These are phyloP conservation scores for Lachancea kluyveri DNA, from an alignment of 805 yeast species.

Conservation along the genomic window DNA sequence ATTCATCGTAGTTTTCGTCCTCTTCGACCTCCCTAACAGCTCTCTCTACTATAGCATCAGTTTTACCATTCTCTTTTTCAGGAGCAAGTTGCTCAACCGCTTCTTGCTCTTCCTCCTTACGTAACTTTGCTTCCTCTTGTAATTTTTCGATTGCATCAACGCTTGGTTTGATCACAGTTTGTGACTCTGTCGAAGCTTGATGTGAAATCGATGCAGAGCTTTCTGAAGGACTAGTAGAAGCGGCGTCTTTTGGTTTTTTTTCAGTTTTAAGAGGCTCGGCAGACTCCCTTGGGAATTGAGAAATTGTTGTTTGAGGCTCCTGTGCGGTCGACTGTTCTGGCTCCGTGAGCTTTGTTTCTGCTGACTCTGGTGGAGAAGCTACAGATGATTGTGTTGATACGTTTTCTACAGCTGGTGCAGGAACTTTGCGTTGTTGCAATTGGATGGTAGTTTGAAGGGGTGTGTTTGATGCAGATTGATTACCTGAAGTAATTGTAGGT, in stretches of 20 bases:
- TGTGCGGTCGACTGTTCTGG: too few relatives aligned
- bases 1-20: conserved; percentile 42
- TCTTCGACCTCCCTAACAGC: conserved; percentile 37
- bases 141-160: conserved; percentile 35
- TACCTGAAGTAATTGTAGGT: too few relatives aligned
- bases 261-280: too few relatives aligned
- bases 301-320: not conserved
- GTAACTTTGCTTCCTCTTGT: conserved; percentile 35
- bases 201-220: too few relatives aligned
- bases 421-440: too few relatives aligned
- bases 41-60: conserved; percentile 15
- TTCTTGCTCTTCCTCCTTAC: conserved; percentile 32
- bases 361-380: too few relatives aligned
- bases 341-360: too few relatives aligned
- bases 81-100: conserved; percentile 11
- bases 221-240: not conserved
- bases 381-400: too few relatives aligned
- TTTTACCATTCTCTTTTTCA: conserved; percentile 9
- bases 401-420: too few relatives aligned
- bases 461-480: too few relatives aligned
- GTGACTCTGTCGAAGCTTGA: conserved; percentile 6
- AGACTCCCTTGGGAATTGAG: conserved; percentile 3
- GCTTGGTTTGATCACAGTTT: conserved; percentile 28
- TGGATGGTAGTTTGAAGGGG: too few relatives aligned
- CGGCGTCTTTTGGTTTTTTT: not conserved